phyloP scores from a whole-genome alignment of 495 filamentous ascomycete genomes.

The Filosporella fistucella region DNA sequence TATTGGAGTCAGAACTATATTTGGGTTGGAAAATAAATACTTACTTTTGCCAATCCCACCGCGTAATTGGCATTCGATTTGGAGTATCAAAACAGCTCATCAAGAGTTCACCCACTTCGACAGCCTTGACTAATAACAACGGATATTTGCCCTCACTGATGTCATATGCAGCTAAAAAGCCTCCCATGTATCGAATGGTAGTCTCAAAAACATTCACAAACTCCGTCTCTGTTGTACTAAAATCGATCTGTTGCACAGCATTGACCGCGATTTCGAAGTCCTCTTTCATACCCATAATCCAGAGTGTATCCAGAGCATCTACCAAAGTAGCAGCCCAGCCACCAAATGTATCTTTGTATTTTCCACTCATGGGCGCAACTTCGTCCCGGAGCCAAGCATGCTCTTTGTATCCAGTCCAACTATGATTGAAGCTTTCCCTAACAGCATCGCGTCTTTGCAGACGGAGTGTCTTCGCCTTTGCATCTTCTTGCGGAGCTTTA shows the following conservation, averaged over 20 bases:
- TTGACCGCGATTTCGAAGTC: slow-evolving; percentile 82
- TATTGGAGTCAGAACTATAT: slow-evolving; percentile 8
- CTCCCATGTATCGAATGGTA: slow-evolving; percentile 74
- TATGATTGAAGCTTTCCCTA: slow-evolving; percentile 60
- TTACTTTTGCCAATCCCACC: slow-evolving; percentile 45
- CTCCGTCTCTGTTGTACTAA: slow-evolving; percentile 57
- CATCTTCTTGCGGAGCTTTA: slow-evolving; percentile 17
- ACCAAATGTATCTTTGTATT: slow-evolving; percentile 67
- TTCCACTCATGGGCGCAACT: slow-evolving; percentile 58
- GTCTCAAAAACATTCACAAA: slow-evolving; percentile 72
- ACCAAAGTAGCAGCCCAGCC: slow-evolving; percentile 94
- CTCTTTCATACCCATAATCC: slow-evolving; percentile 83
- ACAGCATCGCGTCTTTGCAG: slow-evolving; percentile 34
- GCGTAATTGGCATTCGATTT: slow-evolving; percentile 78
- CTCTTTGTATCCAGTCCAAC: slow-evolving; percentile 72
- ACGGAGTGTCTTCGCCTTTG: slow-evolving; percentile 15
- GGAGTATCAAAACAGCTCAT: slow-evolving; percentile 86
- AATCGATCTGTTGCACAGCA: slow-evolving; percentile 72
- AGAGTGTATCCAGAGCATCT: slow-evolving; percentile 82
- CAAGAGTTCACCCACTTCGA: slow-evolving; percentile 77
- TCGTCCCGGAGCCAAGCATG: slow-evolving; percentile 82
- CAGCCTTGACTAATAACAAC: slow-evolving; percentile 69
- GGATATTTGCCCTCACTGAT: slow-evolving; percentile 54
- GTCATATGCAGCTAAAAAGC: slow-evolving; percentile 74
- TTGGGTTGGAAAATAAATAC: too few relatives aligned